Evolutionary conservation across 164 flowering plant genomes (phyloP).

Genomic region (Platanus orientalis): DNA sequence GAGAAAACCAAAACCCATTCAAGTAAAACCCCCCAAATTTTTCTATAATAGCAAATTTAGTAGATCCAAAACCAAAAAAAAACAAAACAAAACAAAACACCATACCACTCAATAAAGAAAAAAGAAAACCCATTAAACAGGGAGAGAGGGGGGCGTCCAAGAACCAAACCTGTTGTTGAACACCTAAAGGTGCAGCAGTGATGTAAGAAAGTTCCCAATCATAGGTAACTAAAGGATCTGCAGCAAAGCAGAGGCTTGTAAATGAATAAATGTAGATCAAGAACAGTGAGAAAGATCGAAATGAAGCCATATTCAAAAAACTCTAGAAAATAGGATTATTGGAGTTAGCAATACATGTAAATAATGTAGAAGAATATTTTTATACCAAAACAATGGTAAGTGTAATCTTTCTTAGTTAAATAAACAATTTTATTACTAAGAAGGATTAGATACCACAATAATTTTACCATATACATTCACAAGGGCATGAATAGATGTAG

Average conservation of each 20-base stretch:
- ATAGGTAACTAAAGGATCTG: constrained; percentile 45
- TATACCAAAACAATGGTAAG: too few relatives aligned
- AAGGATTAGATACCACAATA: too few relatives aligned
- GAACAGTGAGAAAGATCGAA: constrained; percentile 10
- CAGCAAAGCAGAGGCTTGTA: constrained; percentile 34
- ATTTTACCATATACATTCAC: too few relatives aligned
- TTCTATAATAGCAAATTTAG: neutral
- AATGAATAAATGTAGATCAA: constrained; percentile 31
- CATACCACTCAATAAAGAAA: neutral
- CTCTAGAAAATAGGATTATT: neutral
- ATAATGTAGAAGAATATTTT: too few relatives aligned
- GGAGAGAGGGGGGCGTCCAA: neutral
- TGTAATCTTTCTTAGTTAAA: too few relatives aligned
- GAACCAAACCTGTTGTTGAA: constrained; percentile 59
- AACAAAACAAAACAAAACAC: neutral
- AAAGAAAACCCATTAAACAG: neutral
- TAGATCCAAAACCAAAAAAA: neutral
- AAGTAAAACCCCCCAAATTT: neutral
- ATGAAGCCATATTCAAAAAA: constrained; percentile 21
- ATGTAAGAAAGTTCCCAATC: constrained; percentile 56
- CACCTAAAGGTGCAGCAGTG: constrained; percentile 72
- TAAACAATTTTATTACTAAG: too few relatives aligned
- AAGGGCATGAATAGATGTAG: too few relatives aligned
- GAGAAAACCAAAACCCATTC: neutral
- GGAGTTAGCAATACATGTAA: too few relatives aligned